Conservation (phyloP, 345 rosid species). For the Raphanus sativus region DNA sequence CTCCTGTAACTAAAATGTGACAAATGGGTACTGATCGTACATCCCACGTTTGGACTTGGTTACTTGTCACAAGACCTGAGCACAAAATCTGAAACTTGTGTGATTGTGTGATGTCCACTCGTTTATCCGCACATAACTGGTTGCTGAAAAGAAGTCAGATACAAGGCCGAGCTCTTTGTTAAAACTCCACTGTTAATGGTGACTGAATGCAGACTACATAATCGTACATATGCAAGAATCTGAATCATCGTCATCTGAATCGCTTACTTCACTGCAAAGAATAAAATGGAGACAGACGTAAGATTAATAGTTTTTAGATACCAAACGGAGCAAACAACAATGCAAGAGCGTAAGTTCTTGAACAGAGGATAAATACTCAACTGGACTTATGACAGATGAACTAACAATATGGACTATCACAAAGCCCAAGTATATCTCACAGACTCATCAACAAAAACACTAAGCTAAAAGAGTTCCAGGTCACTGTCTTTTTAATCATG, state of each 20-base stretch:
- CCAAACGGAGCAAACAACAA: constrained; percentile 7
- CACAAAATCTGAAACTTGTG: background rate
- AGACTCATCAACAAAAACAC: too few relatives aligned
- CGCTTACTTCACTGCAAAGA: constrained; percentile 76
- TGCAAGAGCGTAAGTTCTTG: background rate
- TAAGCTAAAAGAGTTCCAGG: too few relatives aligned
- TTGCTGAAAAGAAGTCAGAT: constrained; percentile 28
- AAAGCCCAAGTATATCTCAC: too few relatives aligned
- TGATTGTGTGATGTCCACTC: constrained; percentile 18
- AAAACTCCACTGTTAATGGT: constrained; percentile 35
- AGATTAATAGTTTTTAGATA: background rate
- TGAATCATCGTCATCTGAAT: constrained; percentile 76
- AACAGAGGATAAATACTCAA: constrained; percentile 5
- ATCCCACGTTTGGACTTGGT: background rate
- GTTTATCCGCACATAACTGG: constrained; percentile 21
- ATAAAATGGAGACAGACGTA: background rate
- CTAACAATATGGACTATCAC: too few relatives aligned
- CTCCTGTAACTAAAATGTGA: constrained; percentile 20
- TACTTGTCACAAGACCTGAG: background rate
- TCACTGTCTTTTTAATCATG: too few relatives aligned
- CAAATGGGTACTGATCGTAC: constrained; percentile 14
- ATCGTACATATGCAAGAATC: constrained; percentile 82
- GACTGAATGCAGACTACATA: constrained; percentile 56
- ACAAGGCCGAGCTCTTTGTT: constrained; percentile 26
- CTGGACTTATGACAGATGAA: background rate